These are phyloP conservation scores for Gaertneriomyces semiglobifer DNA, from an alignment of 192 early-diverging fungal species.

Conservation along the genomic window DNA sequence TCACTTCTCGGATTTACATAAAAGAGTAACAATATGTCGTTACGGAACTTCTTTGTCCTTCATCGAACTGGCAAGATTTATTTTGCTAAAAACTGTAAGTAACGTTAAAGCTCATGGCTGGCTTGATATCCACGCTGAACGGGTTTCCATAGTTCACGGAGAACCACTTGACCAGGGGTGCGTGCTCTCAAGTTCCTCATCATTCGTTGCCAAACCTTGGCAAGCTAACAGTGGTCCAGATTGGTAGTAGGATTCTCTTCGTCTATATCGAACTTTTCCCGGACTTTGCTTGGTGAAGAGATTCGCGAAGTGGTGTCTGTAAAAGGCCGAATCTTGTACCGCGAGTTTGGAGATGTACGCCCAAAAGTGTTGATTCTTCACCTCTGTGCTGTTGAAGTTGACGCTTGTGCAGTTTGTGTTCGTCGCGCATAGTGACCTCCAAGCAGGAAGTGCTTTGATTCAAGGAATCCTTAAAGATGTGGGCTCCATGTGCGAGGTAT, in stretches of 20 bases:
- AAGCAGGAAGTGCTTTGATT: constrained; percentile 40
- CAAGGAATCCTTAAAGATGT: constrained; percentile 58
- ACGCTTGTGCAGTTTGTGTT: constrained; percentile 49
- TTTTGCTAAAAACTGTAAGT: constrained; percentile 52
- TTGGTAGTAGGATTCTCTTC: constrained; percentile 61
- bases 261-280: constrained; percentile 57
- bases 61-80: constrained; percentile 46
- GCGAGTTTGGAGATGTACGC: constrained; percentile 55
- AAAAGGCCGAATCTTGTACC: constrained; percentile 50
- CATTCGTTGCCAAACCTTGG: not conserved
- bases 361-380: not conserved
- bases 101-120: not conserved
- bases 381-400: not conserved
- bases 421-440: constrained; percentile 52
- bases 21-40: constrained; percentile 7
- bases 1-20: not conserved
- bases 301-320: constrained; percentile 51
- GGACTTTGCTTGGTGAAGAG: constrained; percentile 54
- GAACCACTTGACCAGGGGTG: constrained; percentile 50
- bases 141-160: constrained; percentile 37
- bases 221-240: constrained; percentile 9
- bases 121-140: constrained; percentile 2
- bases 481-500: constrained; percentile 52
- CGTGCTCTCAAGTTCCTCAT: not conserved
- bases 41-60: constrained; percentile 46